Conservation (phyloP, 148 eudicot genomes). For the Silene conica region DNA sequence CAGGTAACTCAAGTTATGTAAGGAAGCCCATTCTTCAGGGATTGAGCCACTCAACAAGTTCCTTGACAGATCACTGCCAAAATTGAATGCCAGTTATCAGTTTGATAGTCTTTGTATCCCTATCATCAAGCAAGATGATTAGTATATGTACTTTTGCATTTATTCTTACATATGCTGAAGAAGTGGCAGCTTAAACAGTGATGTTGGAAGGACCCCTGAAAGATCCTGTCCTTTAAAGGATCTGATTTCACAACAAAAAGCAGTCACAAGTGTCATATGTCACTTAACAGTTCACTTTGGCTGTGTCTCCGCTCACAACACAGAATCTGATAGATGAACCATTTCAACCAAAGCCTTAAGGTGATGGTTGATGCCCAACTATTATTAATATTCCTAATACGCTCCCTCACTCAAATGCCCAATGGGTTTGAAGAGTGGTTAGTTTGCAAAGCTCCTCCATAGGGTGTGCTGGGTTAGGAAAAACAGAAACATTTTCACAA, state of each 20-base stretch:
- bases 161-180: conserved; percentile 16
- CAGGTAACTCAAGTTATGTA: conserved; percentile 1
- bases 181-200: conserved; percentile 19
- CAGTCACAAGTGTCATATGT: background rate
- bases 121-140: background rate
- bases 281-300: too few relatives aligned
- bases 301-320: too few relatives aligned
- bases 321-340: too few relatives aligned
- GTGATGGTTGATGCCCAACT: too few relatives aligned
- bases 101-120: background rate
- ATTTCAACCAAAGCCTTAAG: too few relatives aligned
- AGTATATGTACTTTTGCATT: background rate
- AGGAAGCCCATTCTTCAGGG: conserved; percentile 46
- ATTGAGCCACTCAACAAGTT: conserved; percentile 47
- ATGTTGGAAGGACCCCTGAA: conserved; percentile 19
- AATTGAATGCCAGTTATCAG: background rate
- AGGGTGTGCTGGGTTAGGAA: background rate
- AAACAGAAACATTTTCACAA: too few relatives aligned
- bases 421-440: too few relatives aligned
- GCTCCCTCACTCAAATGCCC: too few relatives aligned
- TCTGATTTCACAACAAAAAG: conserved; percentile 9
- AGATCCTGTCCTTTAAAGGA: conserved; percentile 26
- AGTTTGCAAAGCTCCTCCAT: too few relatives aligned
- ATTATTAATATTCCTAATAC: too few relatives aligned
- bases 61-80: conserved; percentile 36